phyloP scores from a whole-genome alignment of 1,284 basidiomycete genomes.

The Sanghuangporus sanghuang region DNA sequence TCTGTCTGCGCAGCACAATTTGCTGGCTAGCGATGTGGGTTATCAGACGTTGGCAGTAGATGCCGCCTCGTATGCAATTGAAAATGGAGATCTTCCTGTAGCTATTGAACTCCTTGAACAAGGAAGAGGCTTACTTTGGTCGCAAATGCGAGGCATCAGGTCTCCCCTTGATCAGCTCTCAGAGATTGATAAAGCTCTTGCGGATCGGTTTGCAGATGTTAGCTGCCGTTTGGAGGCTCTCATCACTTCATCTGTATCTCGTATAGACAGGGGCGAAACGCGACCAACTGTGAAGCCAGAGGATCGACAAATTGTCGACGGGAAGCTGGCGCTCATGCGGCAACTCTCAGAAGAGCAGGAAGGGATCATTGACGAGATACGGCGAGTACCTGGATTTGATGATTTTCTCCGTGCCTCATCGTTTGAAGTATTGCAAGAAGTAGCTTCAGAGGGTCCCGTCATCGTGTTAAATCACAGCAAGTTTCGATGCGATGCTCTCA shows the following conservation, averaged over 20 bases:
- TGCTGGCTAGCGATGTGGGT: background rate
- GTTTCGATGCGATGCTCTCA: constrained; percentile 3
- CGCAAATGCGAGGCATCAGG: background rate
- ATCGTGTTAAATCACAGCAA: constrained; percentile 2
- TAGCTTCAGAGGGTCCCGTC: constrained; percentile 11
- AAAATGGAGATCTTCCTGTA: background rate
- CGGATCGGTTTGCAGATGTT: background rate
- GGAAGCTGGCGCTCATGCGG: background rate
- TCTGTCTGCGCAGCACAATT: background rate
- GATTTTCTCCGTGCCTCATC: constrained; percentile 4
- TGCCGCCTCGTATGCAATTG: background rate
- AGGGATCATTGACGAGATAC: background rate
- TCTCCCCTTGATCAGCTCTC: background rate
- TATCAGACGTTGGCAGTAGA: background rate
- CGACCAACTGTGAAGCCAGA: background rate
- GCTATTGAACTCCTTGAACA: constrained; percentile 8
- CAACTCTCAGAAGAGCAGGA: constrained; percentile 5
- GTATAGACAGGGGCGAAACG: background rate
- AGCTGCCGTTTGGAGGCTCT: background rate
- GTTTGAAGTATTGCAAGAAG: constrained; percentile 12
- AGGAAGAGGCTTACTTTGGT: constrained; percentile 3
- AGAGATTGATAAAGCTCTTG: background rate
- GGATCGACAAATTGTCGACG: background rate
- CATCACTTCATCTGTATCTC: background rate
- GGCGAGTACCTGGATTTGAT: constrained; percentile 13